Percentiles rank a stretch among this genome's conserved stretches.
Conservation (phyloP, 176 grass and related monocot species). For the Rhynchospora breviuscula region DNA sequence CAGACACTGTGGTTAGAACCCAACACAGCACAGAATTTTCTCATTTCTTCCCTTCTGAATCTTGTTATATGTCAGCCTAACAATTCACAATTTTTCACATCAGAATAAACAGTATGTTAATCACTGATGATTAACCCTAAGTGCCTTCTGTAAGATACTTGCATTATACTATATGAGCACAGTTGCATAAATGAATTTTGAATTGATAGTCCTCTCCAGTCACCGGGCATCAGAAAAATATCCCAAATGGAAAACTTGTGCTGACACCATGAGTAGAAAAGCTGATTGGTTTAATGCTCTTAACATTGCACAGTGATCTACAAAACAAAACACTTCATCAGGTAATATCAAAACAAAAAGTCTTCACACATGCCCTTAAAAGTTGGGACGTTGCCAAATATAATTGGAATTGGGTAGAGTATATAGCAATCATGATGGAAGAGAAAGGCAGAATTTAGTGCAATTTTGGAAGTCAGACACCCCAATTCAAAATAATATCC, state of each 20-base stretch:
- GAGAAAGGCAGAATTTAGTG: background rate
- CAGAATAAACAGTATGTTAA: constrained; percentile 20
- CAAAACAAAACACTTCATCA: constrained; percentile 19
- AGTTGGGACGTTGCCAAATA: too few relatives aligned
- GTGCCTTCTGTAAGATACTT: background rate
- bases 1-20: constrained; percentile 26
- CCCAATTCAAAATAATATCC: background rate
- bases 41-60: background rate
- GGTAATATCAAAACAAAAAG: background rate
- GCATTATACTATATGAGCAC: constrained; percentile 9
- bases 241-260: background rate
- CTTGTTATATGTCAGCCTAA: constrained; percentile 11
- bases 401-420: background rate
- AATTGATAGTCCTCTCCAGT: constrained; percentile 6
- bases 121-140: constrained; percentile 7
- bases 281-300: constrained; percentile 16
- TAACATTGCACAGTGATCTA: constrained; percentile 26
- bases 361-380: background rate
- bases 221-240: constrained; percentile 4
- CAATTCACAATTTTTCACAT: constrained; percentile 15
- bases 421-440: background rate
- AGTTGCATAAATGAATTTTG: background rate
- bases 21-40: constrained; percentile 14
- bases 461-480: background rate
- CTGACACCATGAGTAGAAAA: constrained; percentile 8